Percentiles rank a stretch among this genome's conserved stretches.
Evolutionary conservation across 371 early-diverging fungal genomes (phyloP).

Genomic region (Batkoa obscura): DNA sequence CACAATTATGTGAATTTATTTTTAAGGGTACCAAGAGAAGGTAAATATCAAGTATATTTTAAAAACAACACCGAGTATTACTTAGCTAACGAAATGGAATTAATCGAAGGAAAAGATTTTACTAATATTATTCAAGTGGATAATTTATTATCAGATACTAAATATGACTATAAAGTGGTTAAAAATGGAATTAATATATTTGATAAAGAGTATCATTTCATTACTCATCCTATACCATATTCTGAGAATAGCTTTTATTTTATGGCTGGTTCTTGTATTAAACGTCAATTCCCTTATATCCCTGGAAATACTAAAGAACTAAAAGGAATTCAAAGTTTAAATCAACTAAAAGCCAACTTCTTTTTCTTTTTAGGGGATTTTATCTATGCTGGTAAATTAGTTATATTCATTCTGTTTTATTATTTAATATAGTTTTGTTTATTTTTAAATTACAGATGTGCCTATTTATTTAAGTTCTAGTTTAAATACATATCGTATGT

Average conservation of each 20-base stretch:
- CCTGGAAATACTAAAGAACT: constrained; percentile 11
- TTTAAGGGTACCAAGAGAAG: background rate
- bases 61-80: background rate
- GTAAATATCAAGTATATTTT: background rate
- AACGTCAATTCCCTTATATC: constrained; percentile 22
- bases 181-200: background rate
- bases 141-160: background rate
- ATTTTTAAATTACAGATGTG: constrained; percentile 10
- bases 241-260: constrained; percentile 13
- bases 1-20: background rate
- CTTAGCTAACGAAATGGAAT: background rate
- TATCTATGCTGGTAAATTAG: constrained; percentile 15
- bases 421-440: background rate
- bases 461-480: constrained; percentile 17
- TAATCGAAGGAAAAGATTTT: background rate
- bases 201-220: constrained; percentile 4
- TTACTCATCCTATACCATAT: constrained; percentile 13
- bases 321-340: constrained; percentile 9
- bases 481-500: constrained; percentile 17
- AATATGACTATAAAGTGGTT: background rate
- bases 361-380: constrained; percentile 25
- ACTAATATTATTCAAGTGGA: background rate
- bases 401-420: background rate
- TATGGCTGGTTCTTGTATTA: constrained; percentile 22
- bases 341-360: constrained; percentile 7